Conservation (phyloP, 2,329 filamentous ascomycete species). For the Diplodia sapinea region DNA sequence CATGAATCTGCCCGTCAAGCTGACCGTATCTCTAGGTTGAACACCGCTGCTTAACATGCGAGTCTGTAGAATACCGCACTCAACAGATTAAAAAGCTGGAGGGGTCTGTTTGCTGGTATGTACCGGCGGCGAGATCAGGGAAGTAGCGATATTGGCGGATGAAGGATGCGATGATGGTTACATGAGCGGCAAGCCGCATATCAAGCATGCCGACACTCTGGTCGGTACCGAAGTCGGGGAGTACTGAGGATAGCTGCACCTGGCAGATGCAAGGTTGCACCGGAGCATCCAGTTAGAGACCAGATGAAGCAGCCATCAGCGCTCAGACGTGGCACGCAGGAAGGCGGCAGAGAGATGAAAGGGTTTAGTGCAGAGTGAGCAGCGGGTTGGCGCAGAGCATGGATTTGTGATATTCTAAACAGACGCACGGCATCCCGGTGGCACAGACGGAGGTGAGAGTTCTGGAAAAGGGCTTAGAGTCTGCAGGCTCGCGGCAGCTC, state of each 20-base stretch:
- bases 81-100: background rate
- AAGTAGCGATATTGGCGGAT: background rate
- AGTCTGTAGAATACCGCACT: background rate
- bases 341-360: background rate
- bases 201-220: background rate
- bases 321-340: conserved; percentile 1
- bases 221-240: background rate
- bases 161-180: background rate
- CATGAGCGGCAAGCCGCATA: conserved; percentile 2
- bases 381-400: background rate
- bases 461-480: background rate
- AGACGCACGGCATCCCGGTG: background rate
- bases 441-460: conserved; percentile 1
- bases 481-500: background rate
- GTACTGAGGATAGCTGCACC: conserved; percentile 4
- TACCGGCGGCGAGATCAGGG: conserved; percentile 1
- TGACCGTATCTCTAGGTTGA: no score
- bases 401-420: background rate
- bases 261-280: conserved; percentile 1
- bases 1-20: background rate
- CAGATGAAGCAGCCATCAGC: background rate
- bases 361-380: background rate
- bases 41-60: background rate
- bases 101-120: background rate
- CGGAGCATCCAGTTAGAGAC: background rate